phyloP scores from a whole-genome alignment of 768 basidiomycete species.

The Astraeus odoratus region DNA sequence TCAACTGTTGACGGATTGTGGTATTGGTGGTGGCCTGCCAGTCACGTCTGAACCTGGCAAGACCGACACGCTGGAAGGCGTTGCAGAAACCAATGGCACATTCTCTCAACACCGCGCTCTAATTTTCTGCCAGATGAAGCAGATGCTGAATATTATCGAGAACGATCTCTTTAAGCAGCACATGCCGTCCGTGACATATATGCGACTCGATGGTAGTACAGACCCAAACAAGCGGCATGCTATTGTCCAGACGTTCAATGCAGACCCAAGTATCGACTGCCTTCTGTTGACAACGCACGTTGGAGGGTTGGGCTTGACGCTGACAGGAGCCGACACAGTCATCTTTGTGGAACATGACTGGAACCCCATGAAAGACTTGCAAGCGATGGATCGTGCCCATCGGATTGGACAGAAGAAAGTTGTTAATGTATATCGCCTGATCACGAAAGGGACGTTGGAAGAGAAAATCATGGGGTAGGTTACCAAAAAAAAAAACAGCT shows the following conservation, averaged over 20 bases:
- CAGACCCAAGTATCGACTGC: conserved; percentile 96
- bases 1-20: conserved; percentile 91
- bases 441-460: conserved; percentile 94
- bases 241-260: conserved; percentile 96
- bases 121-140: conserved; percentile 99
- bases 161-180: conserved; percentile 82
- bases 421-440: conserved; percentile 95
- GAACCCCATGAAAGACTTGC: conserved; percentile 99
- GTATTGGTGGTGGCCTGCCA: conserved; percentile 60
- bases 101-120: conserved; percentile 97
- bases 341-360: conserved; percentile 99
- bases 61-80: conserved; percentile 58
- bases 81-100: conserved; percentile 40
- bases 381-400: conserved; percentile 99
- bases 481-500: not conserved
- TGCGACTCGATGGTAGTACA: conserved; percentile 92
- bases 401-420: conserved; percentile 98
- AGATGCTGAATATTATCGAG: conserved; percentile 98
- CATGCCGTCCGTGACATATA: conserved; percentile 97
- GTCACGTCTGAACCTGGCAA: conserved; percentile 50
- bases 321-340: conserved; percentile 98
- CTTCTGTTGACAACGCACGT: conserved; percentile 94
- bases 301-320: conserved; percentile 89
- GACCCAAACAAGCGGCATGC: conserved; percentile 94
- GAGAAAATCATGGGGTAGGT: conserved; percentile 99